These are phyloP conservation scores for Tylopilus sp. DNA, from an alignment of 1,284 basidiomycete species.

Conservation along the genomic window DNA sequence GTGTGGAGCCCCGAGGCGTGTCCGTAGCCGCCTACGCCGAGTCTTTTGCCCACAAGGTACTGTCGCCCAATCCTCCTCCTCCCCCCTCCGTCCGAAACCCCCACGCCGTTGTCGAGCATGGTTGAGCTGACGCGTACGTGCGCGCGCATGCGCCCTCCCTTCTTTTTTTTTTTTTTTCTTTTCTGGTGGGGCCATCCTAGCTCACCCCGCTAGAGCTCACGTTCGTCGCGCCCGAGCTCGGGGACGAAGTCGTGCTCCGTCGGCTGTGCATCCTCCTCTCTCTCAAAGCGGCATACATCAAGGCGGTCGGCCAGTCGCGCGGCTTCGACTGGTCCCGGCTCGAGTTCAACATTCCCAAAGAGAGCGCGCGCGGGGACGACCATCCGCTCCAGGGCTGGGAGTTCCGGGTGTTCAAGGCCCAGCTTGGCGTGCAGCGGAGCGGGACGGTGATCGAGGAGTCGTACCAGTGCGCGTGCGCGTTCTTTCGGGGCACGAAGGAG, in stretches of 20 bases:
- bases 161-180: no score
- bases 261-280: constrained; percentile 71
- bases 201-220: constrained; percentile 59
- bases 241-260: constrained; percentile 63
- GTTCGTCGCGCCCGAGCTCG: constrained; percentile 47
- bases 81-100: no score
- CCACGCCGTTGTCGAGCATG: no score
- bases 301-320: constrained; percentile 72
- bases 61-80: constrained; percentile 13
- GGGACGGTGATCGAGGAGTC: constrained; percentile 55
- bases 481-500: constrained; percentile 63
- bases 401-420: constrained; percentile 73
- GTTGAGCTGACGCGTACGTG: neutral
- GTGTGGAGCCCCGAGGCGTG: constrained; percentile 54
- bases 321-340: constrained; percentile 78
- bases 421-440: constrained; percentile 58
- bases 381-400: constrained; percentile 73
- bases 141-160: no score
- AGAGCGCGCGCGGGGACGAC: constrained; percentile 60
- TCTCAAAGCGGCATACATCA: constrained; percentile 74
- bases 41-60: constrained; percentile 69
- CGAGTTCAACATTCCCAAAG: constrained; percentile 68
- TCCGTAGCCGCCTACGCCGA: constrained; percentile 60
- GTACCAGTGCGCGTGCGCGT: constrained; percentile 72
- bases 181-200: constrained; percentile 32